These are phyloP conservation scores for Arthrocladium fulminans DNA, from an alignment of 2,329 filamentous ascomycete genomes.

Conservation along the genomic window DNA sequence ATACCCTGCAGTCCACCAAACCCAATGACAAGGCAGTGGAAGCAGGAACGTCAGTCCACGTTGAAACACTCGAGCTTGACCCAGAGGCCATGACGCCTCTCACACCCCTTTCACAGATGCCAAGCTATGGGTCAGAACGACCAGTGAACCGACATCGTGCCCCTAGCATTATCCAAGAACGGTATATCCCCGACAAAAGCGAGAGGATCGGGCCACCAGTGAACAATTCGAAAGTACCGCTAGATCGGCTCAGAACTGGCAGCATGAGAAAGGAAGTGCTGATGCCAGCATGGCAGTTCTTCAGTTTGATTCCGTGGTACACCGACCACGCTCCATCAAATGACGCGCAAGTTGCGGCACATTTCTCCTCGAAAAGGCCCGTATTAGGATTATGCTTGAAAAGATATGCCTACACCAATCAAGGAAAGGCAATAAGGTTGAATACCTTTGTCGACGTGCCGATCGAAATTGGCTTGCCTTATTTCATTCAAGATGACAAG, in stretches of 20 bases:
- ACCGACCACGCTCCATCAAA: conserved; percentile 55
- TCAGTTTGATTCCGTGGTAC: conserved; percentile 87
- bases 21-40: conserved; percentile 30
- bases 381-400: conserved; percentile 90
- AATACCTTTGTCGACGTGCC: conserved; percentile 89
- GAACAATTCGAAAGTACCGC: conserved; percentile 26
- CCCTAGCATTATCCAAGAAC: conserved; percentile 36
- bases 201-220: conserved; percentile 30
- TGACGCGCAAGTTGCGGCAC: conserved; percentile 76
- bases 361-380: conserved; percentile 73
- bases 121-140: conserved; percentile 24
- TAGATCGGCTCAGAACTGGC: conserved; percentile 27
- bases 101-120: conserved; percentile 29
- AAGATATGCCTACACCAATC: conserved; percentile 66
- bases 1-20: conserved; percentile 43
- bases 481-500: conserved; percentile 77
- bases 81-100: conserved; percentile 21
- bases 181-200: conserved; percentile 36
- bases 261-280: conserved; percentile 68
- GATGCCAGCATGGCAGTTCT: conserved; percentile 97
- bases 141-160: conserved; percentile 25
- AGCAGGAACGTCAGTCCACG: conserved; percentile 28
- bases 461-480: conserved; percentile 69
- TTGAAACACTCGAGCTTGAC: conserved; percentile 36
- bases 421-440: conserved; percentile 60